Evolutionary conservation across 495 filamentous ascomycete genomes (phyloP), one percentile per base, ranked within the genome.

Genomic region (Podospora conica): DNA sequence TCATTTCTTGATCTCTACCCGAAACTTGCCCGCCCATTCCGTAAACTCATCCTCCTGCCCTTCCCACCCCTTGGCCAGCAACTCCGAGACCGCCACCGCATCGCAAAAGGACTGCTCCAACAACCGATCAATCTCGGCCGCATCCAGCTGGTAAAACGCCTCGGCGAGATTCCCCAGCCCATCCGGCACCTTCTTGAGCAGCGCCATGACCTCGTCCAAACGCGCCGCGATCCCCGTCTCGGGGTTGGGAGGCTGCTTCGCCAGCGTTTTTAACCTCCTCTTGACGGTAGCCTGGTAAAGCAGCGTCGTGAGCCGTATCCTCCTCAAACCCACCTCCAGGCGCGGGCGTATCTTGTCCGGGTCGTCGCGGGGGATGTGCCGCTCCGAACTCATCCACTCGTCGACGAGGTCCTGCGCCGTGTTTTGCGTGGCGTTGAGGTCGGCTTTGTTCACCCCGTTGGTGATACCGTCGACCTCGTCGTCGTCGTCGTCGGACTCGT

Each of bases 201-300:
- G 18, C 3, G 71, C 55, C n/a, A 77, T 70, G 11, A 81, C 71
- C 65, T 83, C 80, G 57, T 82, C 76, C n/a, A 83, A 61, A 7
- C 81, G 77, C 22, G 71, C 69, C 11, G 73, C 61, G n/a, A 78
- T 65, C 27, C 67, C 64, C 2, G 73, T 66, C 11, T 69, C 69
- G 8, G 57, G 31, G 3, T 73, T 62, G 9, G 74, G 66, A 1
- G 80, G 74, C 10, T 76, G 27, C 9, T 71, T 55, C 1, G 82
- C 79, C 9, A 89, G 73, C 6, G 79, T 77, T 75, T 84, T 86
- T 48, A 90, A 72, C 53, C 88, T 77, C 28, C 87, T 76, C 77
- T 90, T 90, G 29, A 82, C 72, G 20, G 86, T 72, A 12, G 88
- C 87, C 48, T 84, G 75, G 69, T 88, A 90, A 60, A 89, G 76